phyloP scores from a whole-genome alignment of 2,329 filamentous ascomycete species.

The Ophiosphaerella korrae region DNA sequence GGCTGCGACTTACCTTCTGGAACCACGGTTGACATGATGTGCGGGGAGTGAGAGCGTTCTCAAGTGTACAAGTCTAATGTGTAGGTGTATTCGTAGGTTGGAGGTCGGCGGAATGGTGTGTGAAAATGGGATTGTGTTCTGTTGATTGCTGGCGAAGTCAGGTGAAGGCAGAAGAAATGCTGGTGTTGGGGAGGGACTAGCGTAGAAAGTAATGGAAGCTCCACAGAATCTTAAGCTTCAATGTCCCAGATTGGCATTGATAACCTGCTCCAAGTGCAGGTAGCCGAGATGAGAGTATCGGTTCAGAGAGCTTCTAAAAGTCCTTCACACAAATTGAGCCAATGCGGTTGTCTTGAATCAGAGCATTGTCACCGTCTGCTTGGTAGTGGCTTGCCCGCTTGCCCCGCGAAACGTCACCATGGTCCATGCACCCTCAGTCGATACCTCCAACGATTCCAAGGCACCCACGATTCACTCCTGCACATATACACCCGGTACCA shows the following conservation, averaged over 20 bases:
- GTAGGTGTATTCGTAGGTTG: constrained; percentile 1
- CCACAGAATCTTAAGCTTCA: constrained; percentile 35
- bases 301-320: too few species aligned
- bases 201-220: constrained; percentile 48
- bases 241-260: constrained; percentile 22
- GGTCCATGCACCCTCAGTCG: constrained; percentile 22
- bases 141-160: constrained; percentile 29
- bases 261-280: constrained; percentile 10
- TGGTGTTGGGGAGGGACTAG: constrained; percentile 40
- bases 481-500: not conserved
- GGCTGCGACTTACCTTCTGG: constrained; percentile 49
- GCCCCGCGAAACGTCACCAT: constrained; percentile 37
- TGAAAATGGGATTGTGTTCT: constrained; percentile 19
- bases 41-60: not conserved
- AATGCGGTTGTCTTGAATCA: too few species aligned
- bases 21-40: constrained; percentile 40
- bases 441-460: constrained; percentile 22
- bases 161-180: constrained; percentile 44
- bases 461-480: constrained; percentile 15
- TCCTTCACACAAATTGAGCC: too few species aligned
- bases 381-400: constrained; percentile 26
- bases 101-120: not conserved
- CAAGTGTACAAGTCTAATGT: not conserved
- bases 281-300: not conserved
- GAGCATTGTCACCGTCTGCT: not conserved